Percentiles rank a stretch among this genome's conserved stretches.
Evolutionary conservation across 202 grass and related monocot genomes (phyloP).

Genomic region (Eragrostis tef): DNA sequence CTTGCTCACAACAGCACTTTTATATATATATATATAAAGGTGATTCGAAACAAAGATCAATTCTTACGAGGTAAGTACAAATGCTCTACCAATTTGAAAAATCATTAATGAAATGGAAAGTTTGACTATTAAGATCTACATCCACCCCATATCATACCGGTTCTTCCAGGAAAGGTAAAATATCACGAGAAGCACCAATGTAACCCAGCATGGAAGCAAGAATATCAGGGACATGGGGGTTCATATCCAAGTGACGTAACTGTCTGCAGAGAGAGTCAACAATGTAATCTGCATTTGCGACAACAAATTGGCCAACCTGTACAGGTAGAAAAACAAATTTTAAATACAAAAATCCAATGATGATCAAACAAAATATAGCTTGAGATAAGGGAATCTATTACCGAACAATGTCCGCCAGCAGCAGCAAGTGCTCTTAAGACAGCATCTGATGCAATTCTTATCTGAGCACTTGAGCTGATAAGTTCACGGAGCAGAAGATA

Average conservation of each 20-base stretch:
- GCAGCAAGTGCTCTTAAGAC: conserved; percentile 75
- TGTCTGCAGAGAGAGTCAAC: conserved; percentile 88
- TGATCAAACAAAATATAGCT: conserved; percentile 28
- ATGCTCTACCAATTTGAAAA: conserved; percentile 14
- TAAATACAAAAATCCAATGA: conserved; percentile 28
- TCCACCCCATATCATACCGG: conserved; percentile 61
- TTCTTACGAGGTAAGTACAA: conserved; percentile 19
- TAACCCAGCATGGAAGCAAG: conserved; percentile 90
- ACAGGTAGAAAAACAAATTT: conserved; percentile 40
- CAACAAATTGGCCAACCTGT: conserved; percentile 87
- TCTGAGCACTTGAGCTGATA: conserved; percentile 78
- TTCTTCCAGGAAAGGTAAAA: conserved; percentile 94
- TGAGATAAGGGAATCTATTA: conserved; percentile 58
- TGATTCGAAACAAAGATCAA: background rate
- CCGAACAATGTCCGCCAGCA: conserved; percentile 64
- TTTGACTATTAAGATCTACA: conserved; percentile 27
- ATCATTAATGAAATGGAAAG: conserved; percentile 27
- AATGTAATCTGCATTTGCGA: conserved; percentile 91
- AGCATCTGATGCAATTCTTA: conserved; percentile 86
- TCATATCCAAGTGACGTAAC: conserved; percentile 81
- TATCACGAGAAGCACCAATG: conserved; percentile 87
- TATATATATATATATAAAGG: conserved; percentile 2
- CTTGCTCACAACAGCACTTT: conserved; percentile 2
- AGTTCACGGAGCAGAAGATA: conserved; percentile 83
- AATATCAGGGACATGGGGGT: conserved; percentile 86